Percentiles rank a stretch among this genome's conserved stretches.
Evolutionary conservation across 768 basidiomycete genomes (phyloP).

Genomic region (Vishniacozyma victoriae): DNA sequence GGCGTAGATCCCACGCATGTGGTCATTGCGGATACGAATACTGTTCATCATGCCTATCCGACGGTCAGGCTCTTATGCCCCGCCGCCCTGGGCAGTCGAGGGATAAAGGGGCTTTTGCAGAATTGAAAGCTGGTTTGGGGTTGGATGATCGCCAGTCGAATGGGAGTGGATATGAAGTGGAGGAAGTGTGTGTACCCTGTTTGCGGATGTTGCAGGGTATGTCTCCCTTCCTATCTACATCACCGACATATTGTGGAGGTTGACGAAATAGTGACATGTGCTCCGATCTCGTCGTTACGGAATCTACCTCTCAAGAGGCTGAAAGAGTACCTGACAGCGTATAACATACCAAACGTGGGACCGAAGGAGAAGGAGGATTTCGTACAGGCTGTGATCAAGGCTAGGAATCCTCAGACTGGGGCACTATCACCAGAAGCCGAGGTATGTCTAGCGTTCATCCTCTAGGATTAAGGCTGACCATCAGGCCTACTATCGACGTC

Average conservation of each 20-base stretch:
- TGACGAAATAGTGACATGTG: slow-evolving; percentile 2
- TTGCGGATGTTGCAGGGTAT: slow-evolving; percentile 43
- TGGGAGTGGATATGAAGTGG: slow-evolving; percentile 42
- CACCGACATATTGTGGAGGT: background rate
- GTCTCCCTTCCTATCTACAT: slow-evolving; percentile 2
- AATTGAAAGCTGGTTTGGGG: slow-evolving; percentile 21
- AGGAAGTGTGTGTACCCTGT: slow-evolving; percentile 40
- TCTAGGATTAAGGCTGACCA: background rate
- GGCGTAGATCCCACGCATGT: slow-evolving; percentile 38
- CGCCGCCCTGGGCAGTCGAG: slow-evolving; percentile 12
- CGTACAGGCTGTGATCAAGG: slow-evolving; percentile 41
- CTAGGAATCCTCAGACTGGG: slow-evolving; percentile 36
- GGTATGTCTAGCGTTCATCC: slow-evolving; percentile 17
- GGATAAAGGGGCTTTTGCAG: slow-evolving; percentile 4
- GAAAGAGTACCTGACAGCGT: slow-evolving; percentile 43
- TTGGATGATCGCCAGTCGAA: slow-evolving; percentile 19
- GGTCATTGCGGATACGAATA: slow-evolving; percentile 45
- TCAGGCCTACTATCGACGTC: slow-evolving; percentile 41
- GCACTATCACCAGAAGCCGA: slow-evolving; percentile 41
- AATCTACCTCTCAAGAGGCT: slow-evolving; percentile 44
- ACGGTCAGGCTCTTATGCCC: slow-evolving; percentile 45
- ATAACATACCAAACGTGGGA: slow-evolving; percentile 30
- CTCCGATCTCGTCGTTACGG: too few relatives aligned
- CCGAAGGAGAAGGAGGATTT: slow-evolving; percentile 47
- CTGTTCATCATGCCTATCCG: slow-evolving; percentile 40